These are phyloP conservation scores for Fusarium sp. DNA, from an alignment of 2,329 filamentous ascomycete genomes.

Conservation along the genomic window DNA sequence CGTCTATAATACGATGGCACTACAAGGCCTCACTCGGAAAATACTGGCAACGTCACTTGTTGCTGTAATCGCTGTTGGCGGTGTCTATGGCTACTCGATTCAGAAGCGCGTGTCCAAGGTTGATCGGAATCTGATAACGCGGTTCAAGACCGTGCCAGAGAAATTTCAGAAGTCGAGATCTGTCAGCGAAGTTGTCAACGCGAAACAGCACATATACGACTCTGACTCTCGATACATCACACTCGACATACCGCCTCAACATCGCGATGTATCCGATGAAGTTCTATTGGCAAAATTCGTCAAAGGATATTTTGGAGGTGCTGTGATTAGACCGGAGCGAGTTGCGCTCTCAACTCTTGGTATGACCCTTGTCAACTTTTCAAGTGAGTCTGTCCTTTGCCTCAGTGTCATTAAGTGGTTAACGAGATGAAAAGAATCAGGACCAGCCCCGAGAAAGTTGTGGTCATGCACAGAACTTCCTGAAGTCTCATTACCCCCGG, in stretches of 20 bases:
- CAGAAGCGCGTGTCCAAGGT: conserved; percentile 12
- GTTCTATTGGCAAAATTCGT: conserved; percentile 42
- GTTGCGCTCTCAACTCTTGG: conserved; percentile 18
- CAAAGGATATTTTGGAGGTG: conserved; percentile 44
- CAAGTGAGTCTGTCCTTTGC: neutral
- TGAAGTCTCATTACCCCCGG: conserved; percentile 17
- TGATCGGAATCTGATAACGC: conserved; percentile 27
- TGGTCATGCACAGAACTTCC: conserved; percentile 35
- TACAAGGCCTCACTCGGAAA: conserved; percentile 19
- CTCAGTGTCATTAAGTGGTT: rapidly evolving
- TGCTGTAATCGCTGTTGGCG: conserved; percentile 13
- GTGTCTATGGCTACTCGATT: conserved; percentile 29
- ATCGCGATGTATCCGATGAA: conserved; percentile 37
- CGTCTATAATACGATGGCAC: conserved; percentile 9
- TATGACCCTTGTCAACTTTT: conserved; percentile 23
- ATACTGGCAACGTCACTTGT: conserved; percentile 24
- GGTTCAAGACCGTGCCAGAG: conserved; percentile 27
- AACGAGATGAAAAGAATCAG: conserved; percentile 3
- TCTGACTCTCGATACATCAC: conserved; percentile 41
- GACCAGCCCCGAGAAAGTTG: conserved; percentile 6
- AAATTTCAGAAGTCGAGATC: conserved; percentile 39
- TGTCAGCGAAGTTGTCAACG: conserved; percentile 41
- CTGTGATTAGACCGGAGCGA: conserved; percentile 43
- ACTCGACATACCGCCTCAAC: conserved; percentile 29
- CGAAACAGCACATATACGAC: conserved; percentile 13